Base-by-base conservation (phyloP, 306 rosid species). In the Astragalus membranaceus region DNA sequence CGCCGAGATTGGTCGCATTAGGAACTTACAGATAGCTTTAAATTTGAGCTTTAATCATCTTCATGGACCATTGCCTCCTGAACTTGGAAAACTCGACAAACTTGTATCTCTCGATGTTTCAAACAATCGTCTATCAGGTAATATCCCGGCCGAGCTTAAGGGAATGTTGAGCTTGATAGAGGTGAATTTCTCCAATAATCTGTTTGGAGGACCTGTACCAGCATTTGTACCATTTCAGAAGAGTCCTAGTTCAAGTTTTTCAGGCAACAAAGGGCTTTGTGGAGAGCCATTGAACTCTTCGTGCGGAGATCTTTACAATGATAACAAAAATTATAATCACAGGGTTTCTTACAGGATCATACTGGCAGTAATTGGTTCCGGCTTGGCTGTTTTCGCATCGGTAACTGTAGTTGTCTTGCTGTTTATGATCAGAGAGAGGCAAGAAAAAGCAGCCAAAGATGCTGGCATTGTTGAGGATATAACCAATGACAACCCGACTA, bases 131-230 rank as follows among this genome's bases (percentile, higher is more conserved):
- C 89, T 95, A 52, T 87, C 96, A 1, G 95, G 96, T 48, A 69
- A 57, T 48, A 91, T 95, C 70, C 97, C 99, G 11, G 14, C 82
- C 35, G 97, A 87, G 58, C 84, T 95, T 7, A 91, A 84, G 83
- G 99, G 99, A 61, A 86, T 95, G 99, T 53, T 95, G 87, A 95
- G 99, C 82, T 82, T 95, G 87, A 91, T 95, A 67, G 99, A 95
- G 85, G 97, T 95, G 50, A 89, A 95, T 85, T 95, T 95, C 73
- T 95, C 99, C 14, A 91, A 91, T 78, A 91, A 95, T 79, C 81
- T 85, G 58, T 80, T 95, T 66, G 83, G 76, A 35, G 97, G 99
- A 26, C 87, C 91, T 2, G 87, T 91, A 8, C 99, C 99, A 5
- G 51, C 78, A 52, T 95, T 95, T 23, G 89, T 80, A 13, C 99